Base-by-base conservation (phyloP, 495 filamentous ascomycete species). In the Penicillium roqueforti region DNA sequence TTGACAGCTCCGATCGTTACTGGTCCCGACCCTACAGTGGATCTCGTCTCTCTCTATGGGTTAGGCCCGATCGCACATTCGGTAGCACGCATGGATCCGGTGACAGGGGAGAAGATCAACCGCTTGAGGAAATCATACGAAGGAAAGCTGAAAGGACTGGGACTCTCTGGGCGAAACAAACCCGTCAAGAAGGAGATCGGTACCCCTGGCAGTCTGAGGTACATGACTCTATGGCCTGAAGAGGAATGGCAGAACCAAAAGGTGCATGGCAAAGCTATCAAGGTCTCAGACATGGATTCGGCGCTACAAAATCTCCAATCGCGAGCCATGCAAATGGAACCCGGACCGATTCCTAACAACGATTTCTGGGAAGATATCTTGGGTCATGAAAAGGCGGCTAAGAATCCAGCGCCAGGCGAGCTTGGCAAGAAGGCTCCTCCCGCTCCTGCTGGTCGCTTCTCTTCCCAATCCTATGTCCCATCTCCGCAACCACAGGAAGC, bases 41-140 rank as follows among this genome's bases (percentile, higher is more conserved):
- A 88, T 68, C 76, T 90, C 47, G 74, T 89, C 45, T 74, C 78
- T 19, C 68, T 87, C 47, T 88, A 86, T 68, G 74, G 73, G 31
- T 71, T 90, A 39, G 72, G 80, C 48, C 61, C 73, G 44, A 70
- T 89, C 49, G 85, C 83, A 43, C 76, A 79, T 53, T 82, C 77
- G 45, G 85, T 89, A 51, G 83, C 83, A 45, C 74, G 87, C 49
- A 76, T 74, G 45, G 83, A 90, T 65, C 80, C 83, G 4, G 66
- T 73, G 4, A 86, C 82, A 6, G 85, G 84, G 37, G 83, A 83
- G 57, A 89, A 89, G 68, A 86, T 85, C 60, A 88, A 88, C 61
- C 82, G 83, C 57, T 73, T 90, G 29, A 73, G 87, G 51, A 89
- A 89, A 64, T 87, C 85, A 14, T 90, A 89, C 65, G 85, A 89